Conservation (phyloP, 805 yeast genomes). For the Zygoascus biomembranicola region DNA sequence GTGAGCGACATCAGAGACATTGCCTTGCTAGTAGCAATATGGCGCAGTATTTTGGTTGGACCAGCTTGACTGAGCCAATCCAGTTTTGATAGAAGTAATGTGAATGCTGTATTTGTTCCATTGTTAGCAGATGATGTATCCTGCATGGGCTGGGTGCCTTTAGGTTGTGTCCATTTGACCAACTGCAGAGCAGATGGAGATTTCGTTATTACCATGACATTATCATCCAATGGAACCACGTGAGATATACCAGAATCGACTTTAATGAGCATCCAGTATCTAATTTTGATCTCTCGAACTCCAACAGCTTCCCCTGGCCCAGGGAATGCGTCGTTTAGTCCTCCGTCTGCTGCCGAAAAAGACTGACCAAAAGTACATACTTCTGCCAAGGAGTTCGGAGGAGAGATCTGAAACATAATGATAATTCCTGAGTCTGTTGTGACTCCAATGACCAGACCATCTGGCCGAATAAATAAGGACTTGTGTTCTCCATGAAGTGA, state of each 20-base stretch:
- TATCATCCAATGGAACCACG: constrained; percentile 19
- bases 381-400: constrained; percentile 9
- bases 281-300: constrained; percentile 26
- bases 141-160: neutral
- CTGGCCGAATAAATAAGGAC: constrained; percentile 33
- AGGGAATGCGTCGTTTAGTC: constrained; percentile 18
- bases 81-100: constrained; percentile 16
- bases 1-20: constrained; percentile 27
- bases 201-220: constrained; percentile 18
- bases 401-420: constrained; percentile 16
- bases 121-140: neutral
- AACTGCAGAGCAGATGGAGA: constrained; percentile 16
- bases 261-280: constrained; percentile 21
- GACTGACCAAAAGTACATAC: constrained; percentile 11
- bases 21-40: constrained; percentile 21
- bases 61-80: constrained; percentile 9
- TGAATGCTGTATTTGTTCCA: constrained; percentile 1
- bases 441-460: constrained; percentile 33
- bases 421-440: constrained; percentile 19
- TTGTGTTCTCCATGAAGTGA: constrained; percentile 40
- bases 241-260: constrained; percentile 26
- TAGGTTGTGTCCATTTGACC: constrained; percentile 10
- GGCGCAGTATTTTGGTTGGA: constrained; percentile 14
- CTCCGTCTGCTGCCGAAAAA: constrained; percentile 5
- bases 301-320: constrained; percentile 36